A percentile compares a stretch with the other conserved stretches of the same genome.
These are phyloP conservation scores for Macrolepiota fuliginosa DNA, from an alignment of 768 basidiomycete genomes.

Conservation along the genomic window DNA sequence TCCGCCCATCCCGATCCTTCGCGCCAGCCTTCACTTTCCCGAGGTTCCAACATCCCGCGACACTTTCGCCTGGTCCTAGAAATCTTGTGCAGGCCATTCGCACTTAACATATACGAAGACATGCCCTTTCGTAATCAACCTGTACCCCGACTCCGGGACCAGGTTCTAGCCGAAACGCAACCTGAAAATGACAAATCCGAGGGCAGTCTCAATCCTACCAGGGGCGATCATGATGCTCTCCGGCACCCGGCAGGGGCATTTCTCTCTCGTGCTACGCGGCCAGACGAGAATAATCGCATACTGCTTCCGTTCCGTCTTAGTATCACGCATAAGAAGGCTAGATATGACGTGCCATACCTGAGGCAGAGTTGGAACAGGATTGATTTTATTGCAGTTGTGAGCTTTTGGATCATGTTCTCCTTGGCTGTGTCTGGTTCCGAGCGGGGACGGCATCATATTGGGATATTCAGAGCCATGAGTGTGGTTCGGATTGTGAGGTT, in stretches of 20 bases:
- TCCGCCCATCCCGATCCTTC: conserved; percentile 25
- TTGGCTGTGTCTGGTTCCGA: conserved; percentile 72
- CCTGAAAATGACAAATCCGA: conserved; percentile 26
- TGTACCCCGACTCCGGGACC: conserved; percentile 7
- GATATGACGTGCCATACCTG: conserved; percentile 78
- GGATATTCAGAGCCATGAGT: conserved; percentile 85
- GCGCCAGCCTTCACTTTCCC: conserved; percentile 36
- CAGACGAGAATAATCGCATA: conserved; percentile 40
- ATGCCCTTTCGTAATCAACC: conserved; percentile 16
- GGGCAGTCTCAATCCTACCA: conserved; percentile 30
- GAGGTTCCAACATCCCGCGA: conserved; percentile 43
- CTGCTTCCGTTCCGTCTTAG: conserved; percentile 63
- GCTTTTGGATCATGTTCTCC: conserved; percentile 84
- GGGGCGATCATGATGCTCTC: conserved; percentile 19
- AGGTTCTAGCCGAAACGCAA: conserved; percentile 6
- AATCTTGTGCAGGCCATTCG: conserved; percentile 54
- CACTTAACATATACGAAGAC: conserved; percentile 31
- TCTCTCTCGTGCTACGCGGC: conserved; percentile 35
- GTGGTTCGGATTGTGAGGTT: conserved; percentile 81
- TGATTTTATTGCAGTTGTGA: conserved; percentile 80
- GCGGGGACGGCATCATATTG: conserved; percentile 67
- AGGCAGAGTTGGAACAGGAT: conserved; percentile 92
- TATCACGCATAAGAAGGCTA: conserved; percentile 54
- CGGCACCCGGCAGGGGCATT: conserved; percentile 19
- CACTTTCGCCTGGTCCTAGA: conserved; percentile 42